Conservation (phyloP, 2,329 filamentous ascomycete species). For the Epichloe gansuensis region DNA sequence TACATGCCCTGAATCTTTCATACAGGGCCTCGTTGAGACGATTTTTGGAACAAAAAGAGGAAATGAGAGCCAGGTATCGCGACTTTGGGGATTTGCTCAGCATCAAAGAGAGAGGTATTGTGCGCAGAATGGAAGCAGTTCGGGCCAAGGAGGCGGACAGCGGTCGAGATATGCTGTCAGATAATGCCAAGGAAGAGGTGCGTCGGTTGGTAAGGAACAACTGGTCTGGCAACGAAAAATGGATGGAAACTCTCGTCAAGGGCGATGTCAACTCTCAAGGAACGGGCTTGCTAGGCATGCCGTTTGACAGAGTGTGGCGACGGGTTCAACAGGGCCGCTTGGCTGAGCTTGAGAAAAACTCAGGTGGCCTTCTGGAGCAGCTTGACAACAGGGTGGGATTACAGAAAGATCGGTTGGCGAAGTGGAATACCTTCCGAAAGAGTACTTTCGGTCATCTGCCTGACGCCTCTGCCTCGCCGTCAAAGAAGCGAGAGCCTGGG, state of each 20-base stretch:
- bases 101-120: constrained; percentile 46
- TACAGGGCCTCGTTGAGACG: constrained; percentile 55
- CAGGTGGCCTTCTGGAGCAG: constrained; percentile 50
- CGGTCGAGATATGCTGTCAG: constrained; percentile 22
- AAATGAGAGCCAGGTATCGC: constrained; percentile 42
- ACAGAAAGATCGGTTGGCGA: constrained; percentile 55
- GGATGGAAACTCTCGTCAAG: constrained; percentile 57
- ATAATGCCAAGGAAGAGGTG: constrained; percentile 34
- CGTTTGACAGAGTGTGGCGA: constrained; percentile 61
- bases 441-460: constrained; percentile 27
- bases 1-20: constrained; percentile 58
- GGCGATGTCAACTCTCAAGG: constrained; percentile 45
- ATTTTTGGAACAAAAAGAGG: constrained; percentile 45
- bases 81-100: constrained; percentile 54
- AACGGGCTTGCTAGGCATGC: constrained; percentile 50
- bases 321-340: constrained; percentile 48
- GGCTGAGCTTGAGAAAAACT: constrained; percentile 40
- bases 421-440: constrained; percentile 58
- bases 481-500: constrained; percentile 13
- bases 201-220: constrained; percentile 53
- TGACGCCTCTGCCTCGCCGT: constrained; percentile 10
- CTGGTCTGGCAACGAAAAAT: constrained; percentile 66
- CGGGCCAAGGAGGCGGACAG: constrained; percentile 17
- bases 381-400: constrained; percentile 53
- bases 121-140: constrained; percentile 37